Evolutionary conservation across 495 filamentous ascomycete species (phyloP).

Genomic region (Penicillium egyptiacum): DNA sequence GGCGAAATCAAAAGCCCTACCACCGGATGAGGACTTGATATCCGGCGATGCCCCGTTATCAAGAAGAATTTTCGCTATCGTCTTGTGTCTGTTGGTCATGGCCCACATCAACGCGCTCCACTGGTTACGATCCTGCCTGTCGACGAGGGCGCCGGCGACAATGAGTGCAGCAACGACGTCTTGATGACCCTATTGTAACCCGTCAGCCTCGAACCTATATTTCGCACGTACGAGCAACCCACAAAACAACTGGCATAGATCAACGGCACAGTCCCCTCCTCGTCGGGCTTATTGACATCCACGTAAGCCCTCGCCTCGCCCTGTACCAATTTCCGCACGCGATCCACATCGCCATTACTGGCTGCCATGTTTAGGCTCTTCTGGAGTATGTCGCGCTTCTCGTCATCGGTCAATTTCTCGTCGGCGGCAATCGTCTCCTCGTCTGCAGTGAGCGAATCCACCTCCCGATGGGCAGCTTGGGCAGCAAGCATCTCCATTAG

Average conservation of each 20-base stretch:
- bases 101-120: constrained; percentile 99
- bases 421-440: constrained; percentile 76
- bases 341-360: constrained; percentile 89
- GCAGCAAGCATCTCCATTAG: constrained; percentile 95
- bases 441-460: constrained; percentile 68
- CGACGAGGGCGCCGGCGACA: constrained; percentile 83
- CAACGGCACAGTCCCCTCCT: constrained; percentile 90
- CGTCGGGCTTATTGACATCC: constrained; percentile 87
- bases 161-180: constrained; percentile 82
- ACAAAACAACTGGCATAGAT: constrained; percentile 99
- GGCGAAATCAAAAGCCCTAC: constrained; percentile 96
- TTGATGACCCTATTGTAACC: constrained; percentile 72
- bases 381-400: constrained; percentile 81
- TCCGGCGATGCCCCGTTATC: constrained; percentile 95
- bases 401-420: constrained; percentile 67
- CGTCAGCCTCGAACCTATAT: constrained; percentile 15
- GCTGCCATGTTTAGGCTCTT: constrained; percentile 92
- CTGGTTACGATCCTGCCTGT: constrained; percentile 90
- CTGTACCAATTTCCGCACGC: constrained; percentile 71
- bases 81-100: constrained; percentile 97
- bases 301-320: constrained; percentile 75
- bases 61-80: constrained; percentile 85
- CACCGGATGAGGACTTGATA: constrained; percentile 87
- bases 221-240: constrained; percentile 38
- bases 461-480: constrained; percentile 78